A percentile compares a stretch with the other conserved stretches of the same genome.
These are phyloP conservation scores for Tilletia caries DNA, from an alignment of 1,284 basidiomycete genomes.

Conservation along the genomic window DNA sequence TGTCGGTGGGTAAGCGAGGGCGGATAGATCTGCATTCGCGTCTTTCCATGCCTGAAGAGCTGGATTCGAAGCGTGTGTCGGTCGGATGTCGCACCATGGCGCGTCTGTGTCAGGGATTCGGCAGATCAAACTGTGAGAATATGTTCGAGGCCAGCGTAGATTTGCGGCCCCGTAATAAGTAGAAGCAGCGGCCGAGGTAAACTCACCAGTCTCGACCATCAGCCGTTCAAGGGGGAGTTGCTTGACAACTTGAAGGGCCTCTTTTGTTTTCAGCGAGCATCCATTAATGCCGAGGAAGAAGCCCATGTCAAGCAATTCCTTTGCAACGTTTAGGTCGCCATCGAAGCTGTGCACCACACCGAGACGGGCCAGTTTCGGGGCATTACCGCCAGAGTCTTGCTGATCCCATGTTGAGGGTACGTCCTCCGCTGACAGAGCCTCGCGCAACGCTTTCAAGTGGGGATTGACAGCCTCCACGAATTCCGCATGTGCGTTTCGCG, in stretches of 20 bases:
- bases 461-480: slow-evolving; percentile 64
- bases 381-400: slow-evolving; percentile 10
- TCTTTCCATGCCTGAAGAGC: slow-evolving; percentile 62
- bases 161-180: too few relatives aligned
- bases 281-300: slow-evolving; percentile 69
- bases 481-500: slow-evolving; percentile 65
- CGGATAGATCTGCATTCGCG: slow-evolving; percentile 54
- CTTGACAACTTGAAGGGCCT: slow-evolving; percentile 62
- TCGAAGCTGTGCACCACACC: slow-evolving; percentile 82
- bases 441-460: slow-evolving; percentile 18
- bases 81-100: slow-evolving; percentile 73
- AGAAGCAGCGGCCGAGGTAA: too few relatives aligned
- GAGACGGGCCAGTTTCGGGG: neutral
- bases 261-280: slow-evolving; percentile 75
- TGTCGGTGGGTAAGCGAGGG: slow-evolving; percentile 60
- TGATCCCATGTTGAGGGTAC: slow-evolving; percentile 15
- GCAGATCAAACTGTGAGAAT: neutral
- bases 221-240: slow-evolving; percentile 66
- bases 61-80: slow-evolving; percentile 69
- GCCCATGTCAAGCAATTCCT: slow-evolving; percentile 63
- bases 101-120: slow-evolving; percentile 27
- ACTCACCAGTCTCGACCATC: slow-evolving; percentile 72
- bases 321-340: slow-evolving; percentile 66
- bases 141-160: neutral
- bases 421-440: neutral